A percentile compares a stretch with the other conserved stretches of the same genome.
Evolutionary conservation across 2,329 filamentous ascomycete species (phyloP).

Genomic region (Sclerotinia sclerotiorum): DNA sequence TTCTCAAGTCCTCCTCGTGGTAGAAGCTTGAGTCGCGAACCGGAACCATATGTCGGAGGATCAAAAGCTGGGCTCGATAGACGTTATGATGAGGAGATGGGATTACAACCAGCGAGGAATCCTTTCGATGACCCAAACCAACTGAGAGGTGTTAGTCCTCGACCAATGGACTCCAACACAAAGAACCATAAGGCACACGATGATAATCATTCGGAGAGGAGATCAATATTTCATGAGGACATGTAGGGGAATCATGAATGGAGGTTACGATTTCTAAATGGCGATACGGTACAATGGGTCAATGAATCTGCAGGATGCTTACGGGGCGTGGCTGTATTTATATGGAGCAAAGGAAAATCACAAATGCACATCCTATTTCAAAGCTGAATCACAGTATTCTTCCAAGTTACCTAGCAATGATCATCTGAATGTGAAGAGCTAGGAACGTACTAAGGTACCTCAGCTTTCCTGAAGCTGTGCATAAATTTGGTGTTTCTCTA

Average conservation of each 20-base stretch:
- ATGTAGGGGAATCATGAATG: slow-evolving; percentile 48
- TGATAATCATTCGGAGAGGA: slow-evolving; percentile 65
- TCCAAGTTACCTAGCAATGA: neutral
- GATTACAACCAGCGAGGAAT: slow-evolving; percentile 48
- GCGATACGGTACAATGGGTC: slow-evolving; percentile 1
- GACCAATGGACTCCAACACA: slow-evolving; percentile 59
- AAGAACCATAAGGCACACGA: slow-evolving; percentile 38
- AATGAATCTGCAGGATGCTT: slow-evolving; percentile 5
- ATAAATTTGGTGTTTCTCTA: neutral
- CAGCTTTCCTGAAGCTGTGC: neutral
- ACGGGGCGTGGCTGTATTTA: slow-evolving; percentile 3
- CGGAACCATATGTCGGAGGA: slow-evolving; percentile 42
- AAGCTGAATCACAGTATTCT: neutral
- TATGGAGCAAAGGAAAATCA: neutral
- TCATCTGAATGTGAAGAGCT: neutral
- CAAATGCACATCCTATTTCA: neutral
- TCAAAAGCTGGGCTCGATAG: slow-evolving; percentile 46
- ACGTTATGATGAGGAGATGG: slow-evolving; percentile 49
- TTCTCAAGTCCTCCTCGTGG: slow-evolving; percentile 46
- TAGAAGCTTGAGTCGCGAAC: slow-evolving; percentile 49
- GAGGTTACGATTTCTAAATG: slow-evolving; percentile 1
- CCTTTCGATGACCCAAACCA: slow-evolving; percentile 70
- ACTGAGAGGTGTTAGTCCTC: slow-evolving; percentile 71
- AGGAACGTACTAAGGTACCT: neutral
- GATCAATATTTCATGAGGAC: slow-evolving; percentile 69